A percentile compares a stretch with the other conserved stretches of the same genome.
Evolutionary conservation across 2,329 filamentous ascomycete genomes (phyloP).

Genomic region (Xylariaceae sp.): DNA sequence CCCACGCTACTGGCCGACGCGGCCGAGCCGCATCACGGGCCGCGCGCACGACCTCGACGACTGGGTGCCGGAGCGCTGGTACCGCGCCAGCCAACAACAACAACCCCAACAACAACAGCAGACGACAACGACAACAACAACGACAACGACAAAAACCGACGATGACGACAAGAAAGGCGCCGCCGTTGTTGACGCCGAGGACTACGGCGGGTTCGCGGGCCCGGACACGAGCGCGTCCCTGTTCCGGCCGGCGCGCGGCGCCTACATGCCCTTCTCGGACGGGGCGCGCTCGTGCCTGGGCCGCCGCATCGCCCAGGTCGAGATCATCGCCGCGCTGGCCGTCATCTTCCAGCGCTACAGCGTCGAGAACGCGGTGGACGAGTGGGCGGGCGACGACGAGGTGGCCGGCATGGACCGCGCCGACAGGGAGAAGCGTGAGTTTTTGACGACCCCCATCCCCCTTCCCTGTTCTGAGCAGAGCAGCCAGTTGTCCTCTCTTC

Average conservation of each 20-base stretch:
- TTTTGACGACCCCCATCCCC: no score
- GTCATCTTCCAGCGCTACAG: conserved; percentile 53
- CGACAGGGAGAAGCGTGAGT: conserved; percentile 36
- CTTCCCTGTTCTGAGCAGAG: no score
- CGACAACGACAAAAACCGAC: no score
- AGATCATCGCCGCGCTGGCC: conserved; percentile 47
- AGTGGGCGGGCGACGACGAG: conserved; percentile 45
- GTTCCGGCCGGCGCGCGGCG: conserved; percentile 49
- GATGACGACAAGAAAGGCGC: conserved; percentile 15
- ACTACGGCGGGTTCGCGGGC: conserved; percentile 50
- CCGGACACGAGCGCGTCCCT: conserved; percentile 53
- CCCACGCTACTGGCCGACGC: conserved; percentile 63
- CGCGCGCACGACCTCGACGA: conserved; percentile 37
- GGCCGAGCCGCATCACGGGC: conserved; percentile 27
- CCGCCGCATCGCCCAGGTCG: conserved; percentile 49
- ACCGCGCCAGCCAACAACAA: conserved; percentile 29
- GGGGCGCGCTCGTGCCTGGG: conserved; percentile 50
- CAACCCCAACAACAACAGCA: no score
- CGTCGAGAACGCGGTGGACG: conserved; percentile 61
- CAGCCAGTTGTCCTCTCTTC: no score
- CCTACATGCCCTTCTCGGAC: conserved; percentile 51
- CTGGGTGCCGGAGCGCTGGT: conserved; percentile 56
- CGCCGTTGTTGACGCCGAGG: conserved; percentile 35
- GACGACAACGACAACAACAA: no score
- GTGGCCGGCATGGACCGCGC: conserved; percentile 39